Conservation (phyloP, 2,329 filamentous ascomycete genomes). For the Monosporascus sp. region DNA sequence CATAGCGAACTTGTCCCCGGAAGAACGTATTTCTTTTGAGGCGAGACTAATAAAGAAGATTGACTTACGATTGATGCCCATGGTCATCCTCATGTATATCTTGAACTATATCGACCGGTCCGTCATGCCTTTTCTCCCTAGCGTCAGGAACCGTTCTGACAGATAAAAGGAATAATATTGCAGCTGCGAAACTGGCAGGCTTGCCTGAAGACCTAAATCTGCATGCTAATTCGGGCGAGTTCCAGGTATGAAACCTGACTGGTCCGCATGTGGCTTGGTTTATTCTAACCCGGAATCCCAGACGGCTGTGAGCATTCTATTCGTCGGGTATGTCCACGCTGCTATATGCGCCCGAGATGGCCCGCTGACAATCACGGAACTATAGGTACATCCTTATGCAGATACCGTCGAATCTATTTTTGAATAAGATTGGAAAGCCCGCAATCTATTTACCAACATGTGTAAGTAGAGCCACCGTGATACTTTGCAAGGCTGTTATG, state of each 20-base stretch:
- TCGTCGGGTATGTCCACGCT: constrained; percentile 35
- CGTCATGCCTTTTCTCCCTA: not conserved
- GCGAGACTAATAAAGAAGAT: constrained; percentile 57
- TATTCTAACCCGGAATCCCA: constrained; percentile 13
- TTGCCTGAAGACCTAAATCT: constrained; percentile 31
- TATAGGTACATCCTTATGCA: constrained; percentile 44
- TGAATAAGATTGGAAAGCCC: constrained; percentile 46
- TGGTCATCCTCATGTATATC: constrained; percentile 65
- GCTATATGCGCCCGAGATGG: too few species aligned
- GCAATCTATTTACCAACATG: constrained; percentile 40
- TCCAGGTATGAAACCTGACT: constrained; percentile 24
- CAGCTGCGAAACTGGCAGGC: constrained; percentile 47
- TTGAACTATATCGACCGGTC: constrained; percentile 57
- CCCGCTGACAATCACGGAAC: not conserved
- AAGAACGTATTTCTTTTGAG: constrained; percentile 48
- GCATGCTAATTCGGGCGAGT: constrained; percentile 24
- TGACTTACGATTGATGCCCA: constrained; percentile 59
- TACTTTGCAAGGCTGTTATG: too few species aligned
- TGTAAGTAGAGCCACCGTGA: constrained; percentile 25
- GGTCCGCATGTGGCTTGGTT: not conserved
- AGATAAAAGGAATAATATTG: constrained; percentile 48
- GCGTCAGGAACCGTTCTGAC: not conserved
- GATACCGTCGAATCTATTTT: constrained; percentile 44
- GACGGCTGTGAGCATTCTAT: constrained; percentile 46
- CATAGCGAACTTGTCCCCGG: constrained; percentile 41